Base-by-base conservation (phyloP, 495 filamentous ascomycete genomes). In the Sordaria brevicollis region DNA sequence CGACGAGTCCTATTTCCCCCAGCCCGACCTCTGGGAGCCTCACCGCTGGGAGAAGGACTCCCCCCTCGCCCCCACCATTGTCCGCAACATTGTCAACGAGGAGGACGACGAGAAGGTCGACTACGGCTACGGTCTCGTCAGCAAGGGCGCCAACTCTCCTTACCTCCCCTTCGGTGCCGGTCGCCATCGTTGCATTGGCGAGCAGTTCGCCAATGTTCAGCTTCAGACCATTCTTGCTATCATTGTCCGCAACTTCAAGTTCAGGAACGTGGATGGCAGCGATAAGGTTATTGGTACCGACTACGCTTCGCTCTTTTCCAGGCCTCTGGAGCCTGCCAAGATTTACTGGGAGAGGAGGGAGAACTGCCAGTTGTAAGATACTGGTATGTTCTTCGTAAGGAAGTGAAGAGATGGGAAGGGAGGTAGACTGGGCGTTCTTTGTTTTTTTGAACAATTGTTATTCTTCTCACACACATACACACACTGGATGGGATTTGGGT, bases 91-190 rank as follows among this genome's bases (percentile, higher is more conserved):
- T 34, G 80, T 81, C 65, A 82, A 78, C 43, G 83, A 86, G n/a
- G 87, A 87, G 10, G 87, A 89, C 21, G 91, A 90, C 37, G 90
- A 92, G 79, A 91, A 89, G 75, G 82, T 93, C 36, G 94, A 97
- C 75, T 97, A 97, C 75, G 95, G 94, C 35, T 97, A 96, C 79
- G 95, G 94, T n/a, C 81, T 93, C 35, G 89, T 97, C 67, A 91
- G 87, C 79, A 97, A 97, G 82, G 94, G 95, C 25, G 88, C 93
- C 5, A 82, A 82, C 34, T 93, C 90, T 65, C 94, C 95, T 2
- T 99, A 97, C 81, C 84, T 99, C 19, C 95, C 95, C 0, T 99
- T 99, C 76, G 95, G 95, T 2, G 95, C 93, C 1, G 95, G 95
- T 5, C 84, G 95, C 67, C 95, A 99, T 80, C 82, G 95, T 10